A percentile compares a stretch with the other conserved stretches of the same genome.
Evolutionary conservation across 2,329 filamentous ascomycete genomes (phyloP).

Genomic region (Pseudohalonectria lignicola): DNA sequence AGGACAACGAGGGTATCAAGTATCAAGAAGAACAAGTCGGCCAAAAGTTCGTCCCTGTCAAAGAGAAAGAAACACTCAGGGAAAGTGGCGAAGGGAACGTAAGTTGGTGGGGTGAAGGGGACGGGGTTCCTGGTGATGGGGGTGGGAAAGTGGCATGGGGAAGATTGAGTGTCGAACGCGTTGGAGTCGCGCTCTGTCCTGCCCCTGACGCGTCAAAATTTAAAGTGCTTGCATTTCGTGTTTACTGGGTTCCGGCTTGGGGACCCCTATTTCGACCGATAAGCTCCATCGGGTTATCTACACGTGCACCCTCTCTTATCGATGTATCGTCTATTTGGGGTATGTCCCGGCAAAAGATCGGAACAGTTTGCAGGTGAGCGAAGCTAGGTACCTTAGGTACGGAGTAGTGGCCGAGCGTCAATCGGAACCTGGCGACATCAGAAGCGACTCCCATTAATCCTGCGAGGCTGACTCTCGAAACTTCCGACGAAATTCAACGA

Average conservation of each 20-base stretch:
- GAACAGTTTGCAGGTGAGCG: not conserved
- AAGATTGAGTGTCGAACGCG: slow-evolving; percentile 6
- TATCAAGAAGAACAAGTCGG: not conserved
- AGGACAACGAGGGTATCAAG: too few species aligned
- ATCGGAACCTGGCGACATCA: too few species aligned
- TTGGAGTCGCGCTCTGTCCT: slow-evolving; percentile 6
- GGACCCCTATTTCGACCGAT: not conserved
- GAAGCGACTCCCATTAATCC: too few species aligned
- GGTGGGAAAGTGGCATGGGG: slow-evolving; percentile 1
- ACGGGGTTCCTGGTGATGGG: too few species aligned
- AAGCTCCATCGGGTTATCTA: not conserved
- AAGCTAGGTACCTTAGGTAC: not conserved
- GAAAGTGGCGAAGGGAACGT: not conserved
- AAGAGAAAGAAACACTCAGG: too few species aligned
- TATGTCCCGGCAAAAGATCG: slow-evolving; percentile 3
- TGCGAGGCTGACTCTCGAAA: too few species aligned
- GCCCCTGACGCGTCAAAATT: slow-evolving; percentile 8
- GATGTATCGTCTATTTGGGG: too few species aligned
- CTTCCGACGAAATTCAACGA: too few species aligned
- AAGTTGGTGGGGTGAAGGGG: not conserved
- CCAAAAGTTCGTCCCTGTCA: too few species aligned
- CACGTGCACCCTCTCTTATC: too few species aligned
- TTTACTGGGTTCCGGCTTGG: not conserved
- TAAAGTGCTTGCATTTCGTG: slow-evolving; percentile 10
- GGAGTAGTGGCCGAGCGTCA: too few species aligned